Conservation (phyloP, 2,329 filamentous ascomycete genomes). For the Gyromitra esculenta region DNA sequence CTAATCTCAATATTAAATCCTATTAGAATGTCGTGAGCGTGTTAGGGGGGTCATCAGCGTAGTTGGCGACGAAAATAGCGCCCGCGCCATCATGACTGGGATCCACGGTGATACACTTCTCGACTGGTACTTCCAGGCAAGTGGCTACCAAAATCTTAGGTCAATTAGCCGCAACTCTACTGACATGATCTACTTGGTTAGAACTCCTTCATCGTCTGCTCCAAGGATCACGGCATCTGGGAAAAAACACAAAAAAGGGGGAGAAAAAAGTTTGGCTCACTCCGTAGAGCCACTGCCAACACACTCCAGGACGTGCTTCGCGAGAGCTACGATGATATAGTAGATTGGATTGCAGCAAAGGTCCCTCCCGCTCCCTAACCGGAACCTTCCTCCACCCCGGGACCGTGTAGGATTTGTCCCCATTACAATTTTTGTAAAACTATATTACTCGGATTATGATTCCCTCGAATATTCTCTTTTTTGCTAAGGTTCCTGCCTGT, state of each 20-base stretch:
- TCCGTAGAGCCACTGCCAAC: constrained; percentile 31
- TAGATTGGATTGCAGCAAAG: constrained; percentile 21
- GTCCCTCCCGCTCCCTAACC: constrained; percentile 14
- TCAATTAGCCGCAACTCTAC: not conserved
- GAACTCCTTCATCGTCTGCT: constrained; percentile 51
- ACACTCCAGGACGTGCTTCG: constrained; percentile 42
- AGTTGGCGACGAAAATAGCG: constrained; percentile 72
- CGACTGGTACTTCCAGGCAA: constrained; percentile 77
- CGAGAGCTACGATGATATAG: constrained; percentile 9
- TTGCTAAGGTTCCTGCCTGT: not conserved
- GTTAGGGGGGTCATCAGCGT: constrained; percentile 82
- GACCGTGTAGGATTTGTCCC: not conserved
- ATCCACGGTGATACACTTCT: constrained; percentile 74
- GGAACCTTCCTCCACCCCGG: not conserved
- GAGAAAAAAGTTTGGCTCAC: constrained; percentile 50
- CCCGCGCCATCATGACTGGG: constrained; percentile 82
- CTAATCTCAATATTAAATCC: constrained; percentile 50
- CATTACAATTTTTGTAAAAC: not conserved
- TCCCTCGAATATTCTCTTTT: not conserved
- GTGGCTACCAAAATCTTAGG: not conserved
- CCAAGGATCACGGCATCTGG: constrained; percentile 48
- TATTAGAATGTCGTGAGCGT: constrained; percentile 70
- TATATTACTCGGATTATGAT: constrained; percentile 15
- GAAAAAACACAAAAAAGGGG: constrained; percentile 29
- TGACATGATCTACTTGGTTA: constrained; percentile 8